These are phyloP conservation scores for Phyllosticta citriasiana DNA, from an alignment of 2,329 filamentous ascomycete species.

Conservation along the genomic window DNA sequence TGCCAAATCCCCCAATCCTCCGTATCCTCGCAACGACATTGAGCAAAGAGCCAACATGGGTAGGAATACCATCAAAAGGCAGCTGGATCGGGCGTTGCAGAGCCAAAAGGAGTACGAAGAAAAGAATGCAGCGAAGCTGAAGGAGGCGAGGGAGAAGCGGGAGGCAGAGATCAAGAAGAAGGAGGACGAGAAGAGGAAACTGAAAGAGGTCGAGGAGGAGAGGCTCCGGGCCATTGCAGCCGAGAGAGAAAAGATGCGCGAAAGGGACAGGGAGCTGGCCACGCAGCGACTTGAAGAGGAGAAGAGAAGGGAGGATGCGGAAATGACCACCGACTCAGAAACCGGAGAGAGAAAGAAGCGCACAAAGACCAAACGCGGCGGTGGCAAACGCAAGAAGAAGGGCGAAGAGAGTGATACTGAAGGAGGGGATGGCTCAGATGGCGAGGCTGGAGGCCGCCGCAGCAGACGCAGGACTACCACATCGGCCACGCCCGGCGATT, in stretches of 20 bases:
- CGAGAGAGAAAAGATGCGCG: constrained; percentile 71
- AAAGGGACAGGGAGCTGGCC: constrained; percentile 61
- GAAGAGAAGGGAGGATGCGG: constrained; percentile 56
- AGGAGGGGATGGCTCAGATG: constrained; percentile 29
- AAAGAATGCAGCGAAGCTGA: constrained; percentile 80
- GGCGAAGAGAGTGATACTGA: constrained; percentile 37
- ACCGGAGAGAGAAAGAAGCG: constrained; percentile 79
- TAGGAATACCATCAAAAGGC: constrained; percentile 84
- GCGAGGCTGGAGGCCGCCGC: constrained; percentile 29
- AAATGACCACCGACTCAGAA: constrained; percentile 48
- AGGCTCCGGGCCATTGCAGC: constrained; percentile 73
- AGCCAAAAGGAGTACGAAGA: constrained; percentile 87
- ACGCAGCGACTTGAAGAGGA: constrained; percentile 64
- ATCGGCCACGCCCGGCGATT: constrained; percentile 29
- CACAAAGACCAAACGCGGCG: constrained; percentile 36
- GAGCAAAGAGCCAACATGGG: constrained; percentile 97
- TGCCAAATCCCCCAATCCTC: constrained; percentile 55
- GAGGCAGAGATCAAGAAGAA: constrained; percentile 70
- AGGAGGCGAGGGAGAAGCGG: constrained; percentile 67
- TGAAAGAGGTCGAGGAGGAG: constrained; percentile 60
- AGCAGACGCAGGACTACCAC: constrained; percentile 24
- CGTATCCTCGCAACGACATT: constrained; percentile 82
- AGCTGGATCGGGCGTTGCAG: constrained; percentile 75
- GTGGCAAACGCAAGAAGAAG: constrained; percentile 49
- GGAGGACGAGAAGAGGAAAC: constrained; percentile 63